Evolutionary conservation across 768 basidiomycete species (phyloP).

Genomic region (Pulveroboletus ravenelii): DNA sequence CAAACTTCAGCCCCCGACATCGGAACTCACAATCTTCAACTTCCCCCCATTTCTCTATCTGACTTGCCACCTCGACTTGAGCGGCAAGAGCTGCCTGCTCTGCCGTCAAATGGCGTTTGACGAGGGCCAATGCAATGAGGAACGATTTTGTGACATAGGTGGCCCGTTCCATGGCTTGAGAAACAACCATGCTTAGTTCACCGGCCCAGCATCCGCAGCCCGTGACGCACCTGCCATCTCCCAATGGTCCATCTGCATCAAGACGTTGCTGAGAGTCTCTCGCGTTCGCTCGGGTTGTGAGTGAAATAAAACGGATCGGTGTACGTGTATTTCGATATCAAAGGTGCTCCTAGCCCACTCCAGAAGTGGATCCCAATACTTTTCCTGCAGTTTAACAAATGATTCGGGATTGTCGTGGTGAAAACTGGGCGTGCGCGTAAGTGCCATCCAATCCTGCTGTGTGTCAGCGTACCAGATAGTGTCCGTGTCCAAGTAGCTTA

Average conservation of each 20-base stretch:
- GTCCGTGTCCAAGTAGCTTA: slow-evolving; percentile 91
- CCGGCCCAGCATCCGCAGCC: background rate
- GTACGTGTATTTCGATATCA: slow-evolving; percentile 60
- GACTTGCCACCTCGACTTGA: slow-evolving; percentile 90
- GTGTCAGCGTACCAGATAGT: slow-evolving; percentile 67
- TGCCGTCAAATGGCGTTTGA: slow-evolving; percentile 67
- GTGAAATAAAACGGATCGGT: slow-evolving; percentile 66
- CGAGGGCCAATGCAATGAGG: slow-evolving; percentile 79
- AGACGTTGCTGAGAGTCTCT: slow-evolving; percentile 49
- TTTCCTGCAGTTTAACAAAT: slow-evolving; percentile 70
- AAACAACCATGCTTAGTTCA: background rate
- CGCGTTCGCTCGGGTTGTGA: slow-evolving; percentile 69
- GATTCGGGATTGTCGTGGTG: slow-evolving; percentile 72
- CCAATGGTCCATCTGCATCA: slow-evolving; percentile 72
- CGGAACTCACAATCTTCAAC: slow-evolving; percentile 90
- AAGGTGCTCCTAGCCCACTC: slow-evolving; percentile 71
- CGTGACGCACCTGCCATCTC: slow-evolving; percentile 75
- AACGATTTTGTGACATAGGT: slow-evolving; percentile 90
- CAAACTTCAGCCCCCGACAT: slow-evolving; percentile 4
- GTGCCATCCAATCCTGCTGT: background rate
- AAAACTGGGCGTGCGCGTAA: slow-evolving; percentile 49
- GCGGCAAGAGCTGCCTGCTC: slow-evolving; percentile 83
- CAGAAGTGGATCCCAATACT: slow-evolving; percentile 87
- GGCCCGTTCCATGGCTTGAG: slow-evolving; percentile 82
- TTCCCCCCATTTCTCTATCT: slow-evolving; percentile 98